These are phyloP conservation scores for Rhodotorula babjevae DNA, from an alignment of 768 basidiomycete species.

Conservation along the genomic window DNA sequence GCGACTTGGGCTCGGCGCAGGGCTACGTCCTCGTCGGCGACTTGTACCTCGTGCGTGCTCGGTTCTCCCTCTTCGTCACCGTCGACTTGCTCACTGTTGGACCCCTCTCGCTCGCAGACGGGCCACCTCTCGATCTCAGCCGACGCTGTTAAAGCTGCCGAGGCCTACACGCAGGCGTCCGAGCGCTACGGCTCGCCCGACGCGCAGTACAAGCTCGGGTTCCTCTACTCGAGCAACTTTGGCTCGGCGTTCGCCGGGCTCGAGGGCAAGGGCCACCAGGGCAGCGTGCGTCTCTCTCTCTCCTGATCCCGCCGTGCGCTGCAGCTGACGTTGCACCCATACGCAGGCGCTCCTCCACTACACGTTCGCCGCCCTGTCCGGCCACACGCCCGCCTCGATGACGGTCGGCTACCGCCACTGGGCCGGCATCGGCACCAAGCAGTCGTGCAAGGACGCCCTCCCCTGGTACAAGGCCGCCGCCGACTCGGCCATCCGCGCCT, in stretches of 20 bases:
- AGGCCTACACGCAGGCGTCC: constrained; percentile 63
- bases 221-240: constrained; percentile 85
- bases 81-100: not conserved
- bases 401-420: constrained; percentile 88
- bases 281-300: constrained; percentile 44
- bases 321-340: not conserved
- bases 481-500: constrained; percentile 78
- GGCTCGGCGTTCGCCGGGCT: constrained; percentile 57
- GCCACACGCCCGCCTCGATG: constrained; percentile 83
- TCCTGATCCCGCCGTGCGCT: not conserved
- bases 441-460: constrained; percentile 75
- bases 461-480: constrained; percentile 87
- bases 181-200: constrained; percentile 71
- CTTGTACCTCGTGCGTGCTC: constrained; percentile 57
- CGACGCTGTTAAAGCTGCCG: constrained; percentile 61
- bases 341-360: constrained; percentile 78
- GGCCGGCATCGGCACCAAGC: constrained; percentile 87
- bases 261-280: constrained; percentile 53
- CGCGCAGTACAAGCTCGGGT: constrained; percentile 77
- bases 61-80: constrained; percentile 46
- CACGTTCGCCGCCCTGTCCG: constrained; percentile 86
- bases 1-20: constrained; percentile 58
- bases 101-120: constrained; percentile 43
- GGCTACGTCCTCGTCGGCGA: constrained; percentile 52
- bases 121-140: constrained; percentile 52